Conservation (phyloP, 106 monocot species). For the Phalaenopsis aphrodite region DNA sequence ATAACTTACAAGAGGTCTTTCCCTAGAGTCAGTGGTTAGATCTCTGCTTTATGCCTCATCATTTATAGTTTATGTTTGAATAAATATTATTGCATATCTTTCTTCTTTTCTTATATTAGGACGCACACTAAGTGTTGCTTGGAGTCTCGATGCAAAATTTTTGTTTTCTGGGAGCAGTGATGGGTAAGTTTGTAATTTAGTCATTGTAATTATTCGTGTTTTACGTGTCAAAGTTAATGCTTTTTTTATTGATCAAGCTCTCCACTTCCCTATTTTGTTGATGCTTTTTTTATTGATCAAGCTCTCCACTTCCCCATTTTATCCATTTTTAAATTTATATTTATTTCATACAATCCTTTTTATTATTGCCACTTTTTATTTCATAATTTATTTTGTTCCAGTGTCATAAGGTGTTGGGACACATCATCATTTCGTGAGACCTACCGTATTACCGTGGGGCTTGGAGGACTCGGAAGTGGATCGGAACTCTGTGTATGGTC, state of each 20-base stretch:
- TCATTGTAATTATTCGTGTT: neutral
- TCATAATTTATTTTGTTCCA: slow-evolving; percentile 16
- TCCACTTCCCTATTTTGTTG: neutral
- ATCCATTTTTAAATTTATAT: neutral
- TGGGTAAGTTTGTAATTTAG: slow-evolving; percentile 50
- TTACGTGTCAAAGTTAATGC: neutral
- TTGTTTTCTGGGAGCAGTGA: slow-evolving; percentile 93
- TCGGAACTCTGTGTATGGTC: slow-evolving; percentile 87
- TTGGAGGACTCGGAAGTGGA: slow-evolving; percentile 58
- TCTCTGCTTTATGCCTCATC: neutral
- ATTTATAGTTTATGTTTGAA: neutral
- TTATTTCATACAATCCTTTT: neutral
- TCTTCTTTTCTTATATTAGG: slow-evolving; percentile 34
- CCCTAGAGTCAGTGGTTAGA: slow-evolving; percentile 88
- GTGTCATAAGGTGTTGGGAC: slow-evolving; percentile 90
- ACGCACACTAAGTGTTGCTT: slow-evolving; percentile 69
- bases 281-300: neutral
- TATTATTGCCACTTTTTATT: neutral
- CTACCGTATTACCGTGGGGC: slow-evolving; percentile 84
- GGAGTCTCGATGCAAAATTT: slow-evolving; percentile 75
- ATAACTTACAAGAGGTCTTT: slow-evolving; percentile 65
- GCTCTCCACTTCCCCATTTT: neutral
- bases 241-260: neutral
- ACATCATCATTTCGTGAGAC: slow-evolving; percentile 45
- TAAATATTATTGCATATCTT: neutral